Base-by-base conservation (phyloP, 257 asterid genomes). In the Nyctanthes arbortristis region DNA sequence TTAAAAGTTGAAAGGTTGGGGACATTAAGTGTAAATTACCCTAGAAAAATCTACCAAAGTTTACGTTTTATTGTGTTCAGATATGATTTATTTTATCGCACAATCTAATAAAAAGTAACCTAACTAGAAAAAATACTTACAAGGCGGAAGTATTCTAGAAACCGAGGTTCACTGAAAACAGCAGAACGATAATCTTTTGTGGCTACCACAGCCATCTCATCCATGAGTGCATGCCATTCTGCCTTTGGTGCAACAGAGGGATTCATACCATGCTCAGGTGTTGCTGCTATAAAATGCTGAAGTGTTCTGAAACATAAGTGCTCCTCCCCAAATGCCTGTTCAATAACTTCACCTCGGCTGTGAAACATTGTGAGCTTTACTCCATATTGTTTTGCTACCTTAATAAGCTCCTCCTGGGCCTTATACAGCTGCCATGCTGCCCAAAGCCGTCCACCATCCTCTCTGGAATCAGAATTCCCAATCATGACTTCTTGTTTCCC, bases 401-500 rank as follows among this genome's bases (percentile, higher is more conserved):
- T n/a, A n/a, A n/a, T n/a, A n/a, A n/a, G n/a, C n/a, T n/a, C n/a
- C n/a, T n/a, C n/a, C n/a, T n/a, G n/a, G n/a, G 98, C 85, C 78
- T 89, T 92, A 34, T 92, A 92, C 47, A 92, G 68, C 78, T 92
- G 94, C 98, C 98, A 92, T 4, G 98, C 98, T 7, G 98, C 98
- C 30, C 96, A 89, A 60, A 92, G 87, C 18, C 98, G 92, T 0
- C 98, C 98, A 1, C 96, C 98, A 55, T 92, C 98, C 79, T 92
- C 89, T 9, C 98, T 96, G 0, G 97, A 92, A 77, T 92, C 98
- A 0, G 98, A 92, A 80, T 92, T 89, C 59, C 98, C 98, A 47
- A 92, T 88, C 98, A 92, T 92, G 72, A 92, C 98, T 75, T 92
- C 98, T 71, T 92, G 98, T 55, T 87, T 89, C 1, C 96, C 96